Conservation (phyloP, 805 yeast species). For the Ogataea nitratoaversa region DNA sequence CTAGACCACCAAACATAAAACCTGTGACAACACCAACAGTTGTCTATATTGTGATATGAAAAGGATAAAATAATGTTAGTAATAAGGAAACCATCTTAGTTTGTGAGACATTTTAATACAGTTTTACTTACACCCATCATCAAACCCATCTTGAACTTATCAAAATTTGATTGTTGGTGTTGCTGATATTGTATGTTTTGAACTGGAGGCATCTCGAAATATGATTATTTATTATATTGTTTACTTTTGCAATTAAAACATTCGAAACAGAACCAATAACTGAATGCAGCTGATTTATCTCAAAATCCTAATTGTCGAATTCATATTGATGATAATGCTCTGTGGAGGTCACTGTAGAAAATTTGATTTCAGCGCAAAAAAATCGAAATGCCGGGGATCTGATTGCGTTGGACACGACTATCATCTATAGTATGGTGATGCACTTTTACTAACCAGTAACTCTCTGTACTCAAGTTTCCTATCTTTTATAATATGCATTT, state of each 20-base stretch:
- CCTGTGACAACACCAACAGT: slow-evolving; percentile 94
- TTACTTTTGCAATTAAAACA: too few species aligned
- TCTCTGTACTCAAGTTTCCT: too few species aligned
- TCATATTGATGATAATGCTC: too few species aligned
- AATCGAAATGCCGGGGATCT: not conserved
- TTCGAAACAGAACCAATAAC: too few species aligned
- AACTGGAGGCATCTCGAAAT: slow-evolving; percentile 53
- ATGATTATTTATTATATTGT: slow-evolving; percentile 1
- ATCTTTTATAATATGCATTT: too few species aligned
- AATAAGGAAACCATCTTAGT: too few species aligned
- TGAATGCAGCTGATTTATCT: not conserved
- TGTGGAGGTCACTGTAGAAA: not conserved
- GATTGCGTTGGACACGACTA: not conserved
- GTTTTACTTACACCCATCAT: slow-evolving; percentile 73
- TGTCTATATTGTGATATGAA: slow-evolving; percentile 29
- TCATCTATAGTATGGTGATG: not conserved
- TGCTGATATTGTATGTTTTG: slow-evolving; percentile 56
- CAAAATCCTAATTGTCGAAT: too few species aligned
- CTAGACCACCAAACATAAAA: slow-evolving; percentile 87
- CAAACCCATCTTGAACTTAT: slow-evolving; percentile 97
- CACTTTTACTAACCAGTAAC: not conserved
- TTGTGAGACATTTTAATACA: too few species aligned
- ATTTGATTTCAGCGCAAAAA: not conserved
- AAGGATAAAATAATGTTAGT: too few species aligned
- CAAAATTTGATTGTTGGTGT: slow-evolving; percentile 81